Conservation (phyloP, 192 early-diverging fungal species). For the Backusella liffmaniae region DNA sequence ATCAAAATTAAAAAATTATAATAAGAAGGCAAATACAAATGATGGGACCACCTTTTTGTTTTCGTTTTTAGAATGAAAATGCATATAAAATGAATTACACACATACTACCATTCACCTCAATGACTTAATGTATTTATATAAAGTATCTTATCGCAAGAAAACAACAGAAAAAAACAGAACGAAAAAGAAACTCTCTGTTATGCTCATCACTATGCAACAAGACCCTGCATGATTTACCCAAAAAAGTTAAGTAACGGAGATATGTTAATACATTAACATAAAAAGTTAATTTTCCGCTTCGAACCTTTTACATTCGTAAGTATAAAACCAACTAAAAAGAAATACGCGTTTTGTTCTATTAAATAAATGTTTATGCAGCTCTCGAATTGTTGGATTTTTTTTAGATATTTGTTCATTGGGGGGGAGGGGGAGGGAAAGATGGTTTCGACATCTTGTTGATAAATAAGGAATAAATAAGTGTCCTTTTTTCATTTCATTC, state of each 20-base stretch:
- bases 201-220: background rate
- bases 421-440: background rate
- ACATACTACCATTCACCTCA: no score
- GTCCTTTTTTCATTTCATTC: background rate
- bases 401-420: background rate
- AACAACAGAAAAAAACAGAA: background rate
- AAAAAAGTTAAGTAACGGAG: background rate
- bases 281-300: background rate
- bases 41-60: no score
- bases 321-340: background rate
- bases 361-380: background rate
- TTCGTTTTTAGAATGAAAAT: no score
- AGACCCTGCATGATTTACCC: background rate
- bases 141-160: no score
- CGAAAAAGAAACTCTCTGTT: background rate
- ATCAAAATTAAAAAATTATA: no score
- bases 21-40: no score
- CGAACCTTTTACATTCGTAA: background rate
- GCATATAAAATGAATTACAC: no score
- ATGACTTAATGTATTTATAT: no score
- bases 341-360: background rate
- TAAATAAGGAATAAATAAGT: background rate
- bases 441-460: background rate
- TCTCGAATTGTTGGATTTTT: background rate
- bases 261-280: background rate